These are phyloP conservation scores for Trichophyton equinum DNA, from an alignment of 2,329 filamentous ascomycete species.

Conservation along the genomic window DNA sequence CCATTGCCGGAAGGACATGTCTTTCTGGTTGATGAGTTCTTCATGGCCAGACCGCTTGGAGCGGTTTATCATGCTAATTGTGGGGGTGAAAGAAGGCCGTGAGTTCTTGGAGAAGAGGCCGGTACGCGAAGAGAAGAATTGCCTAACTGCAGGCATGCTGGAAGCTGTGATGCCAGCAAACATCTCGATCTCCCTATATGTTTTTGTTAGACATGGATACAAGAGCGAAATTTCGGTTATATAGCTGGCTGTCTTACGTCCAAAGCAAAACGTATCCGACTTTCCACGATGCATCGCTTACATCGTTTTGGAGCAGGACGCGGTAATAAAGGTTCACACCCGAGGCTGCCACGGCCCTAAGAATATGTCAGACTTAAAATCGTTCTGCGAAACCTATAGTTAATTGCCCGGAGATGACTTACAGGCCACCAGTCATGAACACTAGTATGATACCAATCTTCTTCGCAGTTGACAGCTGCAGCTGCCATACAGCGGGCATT, in stretches of 20 bases:
- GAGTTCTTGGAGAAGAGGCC: background rate
- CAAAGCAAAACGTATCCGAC: slow-evolving; percentile 2
- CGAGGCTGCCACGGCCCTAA: background rate
- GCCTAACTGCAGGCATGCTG: slow-evolving; percentile 1
- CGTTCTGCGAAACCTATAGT: background rate
- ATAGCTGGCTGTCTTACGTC: background rate
- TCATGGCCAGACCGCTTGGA: background rate
- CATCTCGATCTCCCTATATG: background rate
- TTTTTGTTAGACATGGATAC: background rate
- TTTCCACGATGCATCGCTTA: slow-evolving; percentile 4
- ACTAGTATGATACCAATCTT: slow-evolving; percentile 1
- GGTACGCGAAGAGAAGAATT: background rate
- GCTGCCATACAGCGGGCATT: slow-evolving; percentile 1
- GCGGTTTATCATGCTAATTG: background rate
- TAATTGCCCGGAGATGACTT: background rate
- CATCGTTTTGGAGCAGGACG: background rate
- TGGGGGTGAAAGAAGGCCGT: background rate
- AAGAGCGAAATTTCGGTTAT: background rate
- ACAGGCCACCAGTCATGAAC: slow-evolving; percentile 6
- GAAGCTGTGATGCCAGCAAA: slow-evolving; percentile 4
- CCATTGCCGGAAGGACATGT: background rate
- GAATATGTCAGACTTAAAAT: background rate
- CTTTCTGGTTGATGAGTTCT: background rate
- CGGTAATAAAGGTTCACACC: slow-evolving; percentile 1
- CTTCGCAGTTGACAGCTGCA: background rate